Evolutionary conservation across 2,329 filamentous ascomycete species (phyloP).

Genomic region (Diaporthe sp.): DNA sequence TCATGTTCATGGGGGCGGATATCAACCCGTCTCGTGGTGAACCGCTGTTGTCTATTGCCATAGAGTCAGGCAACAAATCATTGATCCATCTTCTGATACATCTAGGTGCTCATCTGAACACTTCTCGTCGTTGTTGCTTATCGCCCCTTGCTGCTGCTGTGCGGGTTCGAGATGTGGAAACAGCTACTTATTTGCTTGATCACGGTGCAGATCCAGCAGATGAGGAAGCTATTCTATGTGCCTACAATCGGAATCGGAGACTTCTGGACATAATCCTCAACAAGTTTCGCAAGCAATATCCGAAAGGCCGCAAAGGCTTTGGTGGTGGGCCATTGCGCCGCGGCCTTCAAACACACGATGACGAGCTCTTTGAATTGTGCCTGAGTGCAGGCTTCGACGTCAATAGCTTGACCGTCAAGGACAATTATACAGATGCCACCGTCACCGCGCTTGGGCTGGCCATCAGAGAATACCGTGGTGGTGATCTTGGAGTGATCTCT

Average conservation of each 20-base stretch:
- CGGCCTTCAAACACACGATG: not conserved
- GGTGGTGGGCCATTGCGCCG: not conserved
- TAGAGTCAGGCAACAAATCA: not conserved
- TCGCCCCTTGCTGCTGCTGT: slow-evolving; percentile 14
- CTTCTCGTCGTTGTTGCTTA: too few species aligned
- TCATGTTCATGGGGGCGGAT: not conserved
- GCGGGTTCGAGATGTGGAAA: not conserved
- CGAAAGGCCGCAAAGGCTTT: not conserved
- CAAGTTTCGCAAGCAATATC: not conserved
- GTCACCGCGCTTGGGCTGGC: not conserved
- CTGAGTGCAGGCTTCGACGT: not conserved
- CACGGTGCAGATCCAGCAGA: slow-evolving; percentile 3
- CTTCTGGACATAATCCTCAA: not conserved
- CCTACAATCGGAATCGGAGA: not conserved
- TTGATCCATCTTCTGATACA: not conserved
- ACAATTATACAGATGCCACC: not conserved
- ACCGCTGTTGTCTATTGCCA: not conserved
- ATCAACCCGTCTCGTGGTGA: not conserved
- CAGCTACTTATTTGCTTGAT: not conserved
- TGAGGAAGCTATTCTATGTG: not conserved
- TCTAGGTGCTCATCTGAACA: not conserved
- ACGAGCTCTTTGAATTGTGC: not conserved
- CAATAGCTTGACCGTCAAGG: not conserved
- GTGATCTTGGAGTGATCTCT: not conserved
- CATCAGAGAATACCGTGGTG: not conserved